These are phyloP conservation scores for Starmerella bombi DNA, from an alignment of 805 yeast genomes.

Conservation along the genomic window DNA sequence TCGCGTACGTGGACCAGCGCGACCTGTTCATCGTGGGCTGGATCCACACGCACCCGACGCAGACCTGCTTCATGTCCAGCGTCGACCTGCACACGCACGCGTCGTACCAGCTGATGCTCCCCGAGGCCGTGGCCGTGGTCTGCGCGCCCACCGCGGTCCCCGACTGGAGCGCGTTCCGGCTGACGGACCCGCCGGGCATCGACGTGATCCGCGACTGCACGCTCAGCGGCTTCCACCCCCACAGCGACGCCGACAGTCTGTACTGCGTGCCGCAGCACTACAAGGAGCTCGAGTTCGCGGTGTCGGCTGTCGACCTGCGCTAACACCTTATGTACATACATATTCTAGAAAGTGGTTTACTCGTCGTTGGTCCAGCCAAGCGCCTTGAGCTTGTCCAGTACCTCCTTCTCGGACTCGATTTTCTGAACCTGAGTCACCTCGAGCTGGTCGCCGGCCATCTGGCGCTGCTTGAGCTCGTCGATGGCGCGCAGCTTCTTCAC, in stretches of 20 bases:
- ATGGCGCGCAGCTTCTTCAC: constrained; percentile 93
- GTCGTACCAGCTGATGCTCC: constrained; percentile 55
- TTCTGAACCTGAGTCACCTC: constrained; percentile 90
- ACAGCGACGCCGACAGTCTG: constrained; percentile 34
- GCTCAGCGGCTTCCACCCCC: constrained; percentile 48
- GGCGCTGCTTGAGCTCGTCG: constrained; percentile 74
- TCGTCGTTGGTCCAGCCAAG: constrained; percentile 53
- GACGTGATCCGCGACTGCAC: constrained; percentile 41
- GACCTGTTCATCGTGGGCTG: constrained; percentile 56
- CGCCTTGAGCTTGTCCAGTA: constrained; percentile 55
- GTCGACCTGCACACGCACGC: constrained; percentile 57
- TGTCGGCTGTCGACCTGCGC: constrained; percentile 37
- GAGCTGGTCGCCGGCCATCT: constrained; percentile 65
- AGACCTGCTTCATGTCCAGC: constrained; percentile 53
- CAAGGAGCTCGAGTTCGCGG: constrained; percentile 10
- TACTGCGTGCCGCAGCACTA: constrained; percentile 29
- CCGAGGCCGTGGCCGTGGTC: constrained; percentile 56
- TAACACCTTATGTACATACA: neutral
- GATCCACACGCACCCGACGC: constrained; percentile 68
- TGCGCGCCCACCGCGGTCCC: constrained; percentile 43
- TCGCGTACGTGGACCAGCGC: constrained; percentile 41
- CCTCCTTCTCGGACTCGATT: constrained; percentile 72
- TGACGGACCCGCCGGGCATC: constrained; percentile 55
- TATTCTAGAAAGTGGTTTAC: too few relatives aligned
- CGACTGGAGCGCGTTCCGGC: constrained; percentile 43